Evolutionary conservation across 805 yeast genomes (phyloP).

Genomic region (Sporopachydermia lactativora): DNA sequence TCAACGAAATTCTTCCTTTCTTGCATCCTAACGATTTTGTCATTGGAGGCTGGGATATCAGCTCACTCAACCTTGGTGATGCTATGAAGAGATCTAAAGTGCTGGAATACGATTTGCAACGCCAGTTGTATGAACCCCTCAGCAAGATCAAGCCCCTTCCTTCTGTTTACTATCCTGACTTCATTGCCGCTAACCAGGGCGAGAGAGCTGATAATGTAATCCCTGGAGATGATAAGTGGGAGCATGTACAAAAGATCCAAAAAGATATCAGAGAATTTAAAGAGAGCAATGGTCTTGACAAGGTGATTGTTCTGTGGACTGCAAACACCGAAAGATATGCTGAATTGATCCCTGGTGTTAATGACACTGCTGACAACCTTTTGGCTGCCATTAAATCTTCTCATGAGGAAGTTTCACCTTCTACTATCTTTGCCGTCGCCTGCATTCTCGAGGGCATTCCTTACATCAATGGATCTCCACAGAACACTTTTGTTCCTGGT

Average conservation of each 20-base stretch:
- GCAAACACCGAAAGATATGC: conserved; percentile 95
- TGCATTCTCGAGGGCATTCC: conserved; percentile 79
- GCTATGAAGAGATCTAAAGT: conserved; percentile 83
- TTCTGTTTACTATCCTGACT: conserved; percentile 89
- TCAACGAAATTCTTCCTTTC: conserved; percentile 79
- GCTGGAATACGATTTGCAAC: conserved; percentile 72
- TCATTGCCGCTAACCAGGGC: conserved; percentile 88
- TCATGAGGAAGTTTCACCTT: conserved; percentile 79
- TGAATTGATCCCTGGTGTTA: conserved; percentile 62
- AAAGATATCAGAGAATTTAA: conserved; percentile 73
- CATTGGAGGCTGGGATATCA: conserved; percentile 93
- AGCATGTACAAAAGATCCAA: conserved; percentile 77
- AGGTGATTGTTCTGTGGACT: conserved; percentile 88
- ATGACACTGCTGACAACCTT: conserved; percentile 78
- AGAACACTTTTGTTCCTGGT: conserved; percentile 95
- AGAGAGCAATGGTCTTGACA: conserved; percentile 55
- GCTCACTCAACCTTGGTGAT: conserved; percentile 48
- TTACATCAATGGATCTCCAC: conserved; percentile 94
- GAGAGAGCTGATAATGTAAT: conserved; percentile 83
- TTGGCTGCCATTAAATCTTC: conserved; percentile 58
- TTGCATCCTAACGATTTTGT: conserved; percentile 82
- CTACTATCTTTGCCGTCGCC: conserved; percentile 91
- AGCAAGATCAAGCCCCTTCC: conserved; percentile 54
- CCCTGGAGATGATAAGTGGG: conserved; percentile 69
- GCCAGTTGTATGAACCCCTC: conserved; percentile 54